phyloP scores from a whole-genome alignment of 1,284 basidiomycete genomes.

The Apiotrichum domesticum region DNA sequence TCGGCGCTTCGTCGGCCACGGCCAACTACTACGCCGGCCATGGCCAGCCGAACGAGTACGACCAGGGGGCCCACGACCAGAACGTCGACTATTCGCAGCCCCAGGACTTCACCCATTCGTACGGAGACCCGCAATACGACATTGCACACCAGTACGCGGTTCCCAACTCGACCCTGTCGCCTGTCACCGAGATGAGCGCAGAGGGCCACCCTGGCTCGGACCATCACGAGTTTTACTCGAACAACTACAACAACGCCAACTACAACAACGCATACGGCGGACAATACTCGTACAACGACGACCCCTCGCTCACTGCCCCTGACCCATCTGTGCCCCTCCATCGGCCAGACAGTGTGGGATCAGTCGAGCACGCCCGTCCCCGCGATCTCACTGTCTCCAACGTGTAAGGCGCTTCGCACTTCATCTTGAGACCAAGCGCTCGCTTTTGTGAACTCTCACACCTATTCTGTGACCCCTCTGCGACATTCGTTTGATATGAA shows the following conservation, averaged over 20 bases:
- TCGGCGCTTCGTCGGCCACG: conserved; percentile 33
- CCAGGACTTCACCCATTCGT: conserved; percentile 17
- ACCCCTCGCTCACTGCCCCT: neutral
- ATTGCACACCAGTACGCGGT: conserved; percentile 28
- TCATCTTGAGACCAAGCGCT: too few species aligned
- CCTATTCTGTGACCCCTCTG: neutral
- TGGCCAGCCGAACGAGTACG: neutral
- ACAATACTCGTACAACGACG: neutral
- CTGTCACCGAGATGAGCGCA: conserved; percentile 2
- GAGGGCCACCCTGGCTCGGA: conserved; percentile 1
- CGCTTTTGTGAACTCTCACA: too few species aligned
- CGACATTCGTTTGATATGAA: neutral
- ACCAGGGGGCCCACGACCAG: neutral
- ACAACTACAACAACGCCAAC: neutral
- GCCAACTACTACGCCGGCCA: conserved; percentile 11
- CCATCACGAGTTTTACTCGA: neutral
- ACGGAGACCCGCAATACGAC: conserved; percentile 40
- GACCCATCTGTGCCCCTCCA: neutral
- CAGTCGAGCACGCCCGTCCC: neutral
- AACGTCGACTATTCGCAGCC: neutral
- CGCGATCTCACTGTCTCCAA: conserved; percentile 11
- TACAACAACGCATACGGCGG: neutral
- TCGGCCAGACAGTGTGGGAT: conserved; percentile 1
- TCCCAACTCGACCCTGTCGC: conserved; percentile 1
- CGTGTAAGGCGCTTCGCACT: neutral